These are phyloP conservation scores for Fusarium verticillioides DNA, from an alignment of 2,329 filamentous ascomycete species.

Conservation along the genomic window DNA sequence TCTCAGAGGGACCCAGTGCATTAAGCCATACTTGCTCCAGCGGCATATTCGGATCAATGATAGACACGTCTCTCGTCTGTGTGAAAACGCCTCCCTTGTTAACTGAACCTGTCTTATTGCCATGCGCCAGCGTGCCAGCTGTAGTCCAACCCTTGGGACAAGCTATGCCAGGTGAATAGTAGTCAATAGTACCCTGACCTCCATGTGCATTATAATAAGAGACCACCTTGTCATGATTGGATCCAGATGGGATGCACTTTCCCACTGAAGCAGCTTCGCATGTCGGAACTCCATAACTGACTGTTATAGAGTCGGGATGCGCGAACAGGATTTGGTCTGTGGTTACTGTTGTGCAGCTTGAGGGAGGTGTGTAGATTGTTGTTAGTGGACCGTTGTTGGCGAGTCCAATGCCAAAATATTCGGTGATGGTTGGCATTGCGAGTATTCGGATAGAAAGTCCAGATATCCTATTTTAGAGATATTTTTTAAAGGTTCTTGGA, in stretches of 20 bases:
- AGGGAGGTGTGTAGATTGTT: constrained; percentile 42
- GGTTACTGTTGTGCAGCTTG: constrained; percentile 32
- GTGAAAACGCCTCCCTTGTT: constrained; percentile 25
- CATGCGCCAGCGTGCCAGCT: constrained; percentile 27
- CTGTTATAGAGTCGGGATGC: neutral
- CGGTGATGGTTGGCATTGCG: constrained; percentile 42
- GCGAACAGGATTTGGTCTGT: constrained; percentile 1
- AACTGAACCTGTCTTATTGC: neutral
- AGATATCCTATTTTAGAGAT: neutral
- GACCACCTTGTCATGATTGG: neutral
- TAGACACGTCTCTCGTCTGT: neutral
- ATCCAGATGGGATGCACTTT: neutral
- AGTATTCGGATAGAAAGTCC: rapidly evolving
- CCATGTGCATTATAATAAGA: neutral
- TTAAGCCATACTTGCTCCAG: neutral
- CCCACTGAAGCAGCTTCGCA: neutral
- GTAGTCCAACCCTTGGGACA: constrained; percentile 45
- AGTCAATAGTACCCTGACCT: constrained; percentile 8
- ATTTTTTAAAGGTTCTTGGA: neutral
- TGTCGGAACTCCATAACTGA: neutral
- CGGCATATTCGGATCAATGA: neutral
- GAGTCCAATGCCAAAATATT: constrained; percentile 34
- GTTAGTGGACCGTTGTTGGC: constrained; percentile 47
- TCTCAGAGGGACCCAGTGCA: constrained; percentile 21
- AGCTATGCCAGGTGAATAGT: constrained; percentile 39